Base-by-base conservation (phyloP, 2,329 filamentous ascomycete genomes). In the Moelleriella libera region DNA sequence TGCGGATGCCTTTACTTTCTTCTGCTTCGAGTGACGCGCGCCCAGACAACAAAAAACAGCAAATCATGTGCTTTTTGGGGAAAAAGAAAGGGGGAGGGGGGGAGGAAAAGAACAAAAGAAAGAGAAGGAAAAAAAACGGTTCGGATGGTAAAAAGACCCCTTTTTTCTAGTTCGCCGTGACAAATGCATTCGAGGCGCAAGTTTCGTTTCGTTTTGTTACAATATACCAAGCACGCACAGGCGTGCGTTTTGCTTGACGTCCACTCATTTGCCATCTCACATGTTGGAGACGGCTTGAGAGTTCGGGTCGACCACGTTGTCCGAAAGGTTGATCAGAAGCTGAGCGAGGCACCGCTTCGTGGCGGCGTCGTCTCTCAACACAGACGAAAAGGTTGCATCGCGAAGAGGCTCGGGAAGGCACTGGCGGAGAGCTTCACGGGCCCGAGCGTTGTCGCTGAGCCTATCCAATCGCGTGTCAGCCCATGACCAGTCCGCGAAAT, bases 301-400 rank as follows among this genome's bases (percentile, higher is more conserved):
- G 50, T 56, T 59, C 45, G 61, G 60, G 45, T 78, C 75, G 47
- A 73, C 82, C 50, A 89, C 83, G 55, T 86, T 90, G 66, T 97
- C 92, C 8, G 88, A 94, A 47, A 98, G 78, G 62, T 97, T 97
- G 68, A 97, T 94, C 50, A 97, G 75, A 7, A 98, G 80, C 67
- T 97, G 92, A n/a, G 89, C 87, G 34, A 98, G 82, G 65, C 92
- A 98, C 50, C 92, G 83, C 72, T 98, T 98, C 0, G 92, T 98
- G 1, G 92, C 92, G 11, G 92, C 92, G 61, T 98, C 92, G 60
- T 98, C 92, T 49, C 92, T 85, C 34, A 98, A 81, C 43, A 98
- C 92, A 0, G 89, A 90, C 7, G 88, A 94, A 64, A 98, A 98
- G 2, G 92, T 98, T 6, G 90, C 89, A 63, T 98, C 92, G 44